phyloP scores from a whole-genome alignment of 2,329 filamentous ascomycete species.

The Trichoderma sp. region DNA sequence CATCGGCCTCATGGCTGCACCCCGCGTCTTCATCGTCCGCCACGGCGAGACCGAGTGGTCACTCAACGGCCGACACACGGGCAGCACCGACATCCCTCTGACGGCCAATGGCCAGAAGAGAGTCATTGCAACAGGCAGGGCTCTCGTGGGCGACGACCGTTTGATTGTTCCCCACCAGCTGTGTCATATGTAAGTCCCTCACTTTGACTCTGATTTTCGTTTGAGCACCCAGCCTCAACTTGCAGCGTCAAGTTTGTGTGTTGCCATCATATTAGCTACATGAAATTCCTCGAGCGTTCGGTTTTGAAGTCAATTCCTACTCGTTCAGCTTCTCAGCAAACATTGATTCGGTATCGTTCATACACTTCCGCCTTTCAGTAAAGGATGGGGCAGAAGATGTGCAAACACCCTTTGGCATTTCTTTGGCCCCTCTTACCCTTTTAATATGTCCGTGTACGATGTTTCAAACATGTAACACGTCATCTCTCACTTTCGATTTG shows the following conservation, averaged over 20 bases:
- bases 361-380: not conserved
- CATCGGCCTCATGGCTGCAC: slow-evolving; percentile 46
- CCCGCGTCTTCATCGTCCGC: slow-evolving; percentile 78
- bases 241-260: not conserved
- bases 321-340: not conserved
- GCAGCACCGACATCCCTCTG: slow-evolving; percentile 80
- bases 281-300: not conserved
- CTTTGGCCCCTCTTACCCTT: not conserved
- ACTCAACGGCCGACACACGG: slow-evolving; percentile 81
- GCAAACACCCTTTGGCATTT: not conserved
- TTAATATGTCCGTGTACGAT: not conserved
- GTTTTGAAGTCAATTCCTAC: not conserved
- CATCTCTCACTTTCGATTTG: not conserved
- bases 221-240: not conserved
- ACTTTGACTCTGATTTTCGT: not conserved
- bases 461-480: not conserved
- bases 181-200: slow-evolving; percentile 69
- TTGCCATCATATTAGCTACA: not conserved
- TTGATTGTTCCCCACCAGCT: slow-evolving; percentile 82
- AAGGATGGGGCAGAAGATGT: not conserved
- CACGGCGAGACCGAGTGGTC: slow-evolving; percentile 98
- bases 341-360: not conserved
- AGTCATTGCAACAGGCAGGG: slow-evolving; percentile 74
- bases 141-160: slow-evolving; percentile 79
- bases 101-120: slow-evolving; percentile 79